A percentile compares a stretch with the other conserved stretches of the same genome.
Evolutionary conservation across 805 yeast species (phyloP).

Genomic region (Yarrowia sp.): DNA sequence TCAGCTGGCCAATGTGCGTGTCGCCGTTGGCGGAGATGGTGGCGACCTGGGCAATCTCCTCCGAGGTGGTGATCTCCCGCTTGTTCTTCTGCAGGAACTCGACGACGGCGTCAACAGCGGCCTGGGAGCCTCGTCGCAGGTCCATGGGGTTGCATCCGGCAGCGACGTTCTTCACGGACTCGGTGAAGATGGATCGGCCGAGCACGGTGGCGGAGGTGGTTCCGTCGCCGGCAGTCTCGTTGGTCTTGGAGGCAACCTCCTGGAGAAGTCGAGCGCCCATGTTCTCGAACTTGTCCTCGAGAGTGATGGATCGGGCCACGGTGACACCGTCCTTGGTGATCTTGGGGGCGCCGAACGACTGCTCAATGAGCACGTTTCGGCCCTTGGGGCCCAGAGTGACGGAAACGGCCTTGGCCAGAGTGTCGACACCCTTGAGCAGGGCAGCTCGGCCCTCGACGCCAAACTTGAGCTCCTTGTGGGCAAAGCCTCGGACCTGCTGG

Average conservation of each 20-base stretch:
- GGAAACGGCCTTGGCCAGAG: conserved; percentile 92
- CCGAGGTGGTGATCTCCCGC: conserved; percentile 89
- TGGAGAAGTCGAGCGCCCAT: conserved; percentile 93
- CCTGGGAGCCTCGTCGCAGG: conserved; percentile 93
- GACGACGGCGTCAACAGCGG: conserved; percentile 93
- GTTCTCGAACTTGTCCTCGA: conserved; percentile 90
- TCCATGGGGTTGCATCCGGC: conserved; percentile 99
- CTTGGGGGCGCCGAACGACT: conserved; percentile 94
- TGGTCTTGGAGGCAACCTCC: conserved; percentile 96
- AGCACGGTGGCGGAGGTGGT: conserved; percentile 96
- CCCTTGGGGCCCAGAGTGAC: conserved; percentile 98
- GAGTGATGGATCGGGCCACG: conserved; percentile 80
- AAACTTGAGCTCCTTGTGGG: conserved; percentile 90
- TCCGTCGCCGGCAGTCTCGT: conserved; percentile 98
- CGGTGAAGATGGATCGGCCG: conserved; percentile 93
- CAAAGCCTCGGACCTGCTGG: conserved; percentile 39
- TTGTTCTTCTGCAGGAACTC: conserved; percentile 78
- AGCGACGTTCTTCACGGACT: conserved; percentile 93
- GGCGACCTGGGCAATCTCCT: conserved; percentile 97
- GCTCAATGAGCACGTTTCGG: conserved; percentile 94
- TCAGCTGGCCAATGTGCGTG: conserved; percentile 80
- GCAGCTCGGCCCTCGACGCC: conserved; percentile 98
- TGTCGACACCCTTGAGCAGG: conserved; percentile 86
- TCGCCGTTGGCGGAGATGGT: conserved; percentile 98
- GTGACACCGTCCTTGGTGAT: conserved; percentile 99